These are phyloP conservation scores for Dysphania ambrosioides DNA, from an alignment of 148 eudicot species.

Conservation along the genomic window DNA sequence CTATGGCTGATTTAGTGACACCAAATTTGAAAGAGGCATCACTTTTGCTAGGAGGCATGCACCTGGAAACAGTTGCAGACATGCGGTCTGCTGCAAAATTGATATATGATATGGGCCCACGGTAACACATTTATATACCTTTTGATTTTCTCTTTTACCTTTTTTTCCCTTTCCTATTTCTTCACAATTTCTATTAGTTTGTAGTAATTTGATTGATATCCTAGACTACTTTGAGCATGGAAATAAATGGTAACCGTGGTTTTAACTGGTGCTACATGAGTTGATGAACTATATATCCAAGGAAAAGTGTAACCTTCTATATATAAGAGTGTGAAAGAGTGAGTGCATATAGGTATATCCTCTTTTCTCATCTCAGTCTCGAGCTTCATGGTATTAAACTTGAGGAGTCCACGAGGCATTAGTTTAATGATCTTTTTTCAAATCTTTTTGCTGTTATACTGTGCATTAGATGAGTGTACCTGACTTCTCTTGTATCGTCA, in stretches of 20 bases:
- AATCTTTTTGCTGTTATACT: no score
- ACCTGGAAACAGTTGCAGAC: conserved; percentile 64
- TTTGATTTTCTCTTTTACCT: background rate
- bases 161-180: no score
- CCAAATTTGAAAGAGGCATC: conserved; percentile 94
- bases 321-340: no score
- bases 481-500: no score
- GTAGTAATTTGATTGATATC: background rate
- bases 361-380: no score
- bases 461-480: no score
- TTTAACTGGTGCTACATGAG: background rate
- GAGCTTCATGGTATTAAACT: no score
- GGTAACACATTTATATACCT: conserved; percentile 38
- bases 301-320: no score
- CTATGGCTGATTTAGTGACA: conserved; percentile 79
- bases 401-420: no score
- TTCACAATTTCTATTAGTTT: background rate
- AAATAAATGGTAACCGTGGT: background rate
- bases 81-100: conserved; percentile 87
- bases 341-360: no score
- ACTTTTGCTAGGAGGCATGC: conserved; percentile 63
- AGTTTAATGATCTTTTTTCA: no score
- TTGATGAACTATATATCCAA: no score
- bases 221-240: background rate
- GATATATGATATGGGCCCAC: conserved; percentile 78